These are phyloP conservation scores for Verticillium longisporum DNA, from an alignment of 2,329 filamentous ascomycete species.

Conservation along the genomic window DNA sequence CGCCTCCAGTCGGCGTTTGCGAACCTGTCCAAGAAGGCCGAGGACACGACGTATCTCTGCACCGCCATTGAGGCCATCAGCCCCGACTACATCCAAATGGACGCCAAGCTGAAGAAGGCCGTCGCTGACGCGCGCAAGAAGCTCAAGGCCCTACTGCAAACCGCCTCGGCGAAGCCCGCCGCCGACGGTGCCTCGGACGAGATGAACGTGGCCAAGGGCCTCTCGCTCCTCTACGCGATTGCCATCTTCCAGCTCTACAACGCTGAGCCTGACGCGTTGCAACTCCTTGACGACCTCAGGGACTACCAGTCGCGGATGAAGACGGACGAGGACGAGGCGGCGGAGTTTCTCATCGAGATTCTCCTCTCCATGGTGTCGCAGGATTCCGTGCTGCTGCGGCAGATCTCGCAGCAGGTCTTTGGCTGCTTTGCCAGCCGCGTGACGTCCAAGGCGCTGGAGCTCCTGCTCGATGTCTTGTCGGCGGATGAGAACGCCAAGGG, in stretches of 20 bases:
- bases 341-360: conserved; percentile 77
- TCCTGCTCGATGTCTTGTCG: conserved; percentile 60
- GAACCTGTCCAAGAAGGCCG: conserved; percentile 46
- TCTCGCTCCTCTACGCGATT: conserved; percentile 76
- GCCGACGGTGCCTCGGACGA: conserved; percentile 21
- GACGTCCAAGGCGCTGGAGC: conserved; percentile 63
- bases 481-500: conserved; percentile 77
- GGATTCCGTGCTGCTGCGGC: conserved; percentile 75
- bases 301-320: conserved; percentile 64
- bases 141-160: conserved; percentile 45
- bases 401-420: conserved; percentile 84
- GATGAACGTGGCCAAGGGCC: conserved; percentile 48
- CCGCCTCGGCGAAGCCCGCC: conserved; percentile 13
- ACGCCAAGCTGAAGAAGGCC: conserved; percentile 45
- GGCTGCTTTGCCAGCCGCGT: conserved; percentile 71
- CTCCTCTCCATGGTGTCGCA: conserved; percentile 84
- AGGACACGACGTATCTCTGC: conserved; percentile 47
- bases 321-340: conserved; percentile 44
- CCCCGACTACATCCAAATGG: conserved; percentile 44
- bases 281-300: conserved; percentile 75
- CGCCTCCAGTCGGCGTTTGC: conserved; percentile 53
- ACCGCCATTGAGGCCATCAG: conserved; percentile 48
- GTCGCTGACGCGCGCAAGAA: conserved; percentile 44
- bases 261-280: conserved; percentile 77
- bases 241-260: conserved; percentile 86